A percentile compares a stretch with the other conserved stretches of the same genome.
Evolutionary conservation across 164 flowering plant species (phyloP).

Genomic region (Hamamelis virginiana): DNA sequence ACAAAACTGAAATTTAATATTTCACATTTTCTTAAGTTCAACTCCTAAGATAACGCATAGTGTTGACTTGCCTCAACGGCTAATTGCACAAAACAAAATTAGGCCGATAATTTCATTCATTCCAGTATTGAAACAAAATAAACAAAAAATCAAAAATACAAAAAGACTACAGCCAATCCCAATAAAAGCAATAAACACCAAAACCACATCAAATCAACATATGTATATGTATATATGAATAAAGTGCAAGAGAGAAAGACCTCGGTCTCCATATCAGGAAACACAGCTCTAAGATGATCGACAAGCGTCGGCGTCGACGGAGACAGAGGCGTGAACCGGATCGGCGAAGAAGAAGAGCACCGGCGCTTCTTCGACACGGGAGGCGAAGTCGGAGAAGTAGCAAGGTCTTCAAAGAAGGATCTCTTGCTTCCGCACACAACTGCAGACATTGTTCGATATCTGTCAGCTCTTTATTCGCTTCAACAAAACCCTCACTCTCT

Average conservation of each 20-base stretch:
- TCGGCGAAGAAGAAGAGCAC: conserved; percentile 34
- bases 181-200: background rate
- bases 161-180: no score
- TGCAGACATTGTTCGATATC: conserved; percentile 36
- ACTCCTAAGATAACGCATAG: no score
- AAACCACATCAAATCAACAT: background rate
- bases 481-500: no score
- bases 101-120: background rate
- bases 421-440: conserved; percentile 53
- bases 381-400: conserved; percentile 32
- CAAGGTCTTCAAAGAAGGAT: conserved; percentile 47
- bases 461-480: no score
- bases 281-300: conserved; percentile 37
- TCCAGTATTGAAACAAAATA: background rate
- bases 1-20: no score
- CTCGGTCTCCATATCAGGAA: conserved; percentile 47
- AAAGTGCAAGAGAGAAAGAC: conserved; percentile 16
- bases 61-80: no score
- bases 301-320: conserved; percentile 14
- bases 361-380: conserved; percentile 47
- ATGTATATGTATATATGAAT: background rate
- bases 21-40: no score
- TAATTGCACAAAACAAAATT: background rate
- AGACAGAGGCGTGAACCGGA: conserved; percentile 21
- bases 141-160: no score